Evolutionary conservation across 2,329 filamentous ascomycete genomes (phyloP).

Genomic region (Colletotrichum spaethianum): DNA sequence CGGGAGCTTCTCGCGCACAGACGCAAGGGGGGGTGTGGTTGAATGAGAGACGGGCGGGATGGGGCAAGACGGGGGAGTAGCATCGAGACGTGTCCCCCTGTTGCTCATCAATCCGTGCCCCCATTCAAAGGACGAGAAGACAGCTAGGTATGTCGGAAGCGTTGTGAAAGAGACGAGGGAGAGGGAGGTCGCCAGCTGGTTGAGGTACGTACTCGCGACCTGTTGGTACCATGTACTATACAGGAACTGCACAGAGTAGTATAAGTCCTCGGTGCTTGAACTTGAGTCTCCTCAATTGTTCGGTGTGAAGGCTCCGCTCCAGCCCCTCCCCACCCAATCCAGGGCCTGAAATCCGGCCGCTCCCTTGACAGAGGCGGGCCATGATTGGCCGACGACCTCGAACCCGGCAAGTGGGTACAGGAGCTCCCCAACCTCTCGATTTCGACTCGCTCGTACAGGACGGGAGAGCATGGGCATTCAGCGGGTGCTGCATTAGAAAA

Average conservation of each 20-base stretch:
- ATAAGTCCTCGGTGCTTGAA: neutral
- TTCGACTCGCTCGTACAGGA: constrained; percentile 43
- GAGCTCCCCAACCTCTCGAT: constrained; percentile 53
- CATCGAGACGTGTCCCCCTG: constrained; percentile 23
- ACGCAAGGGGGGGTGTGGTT: constrained; percentile 7
- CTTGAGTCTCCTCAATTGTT: constrained; percentile 4
- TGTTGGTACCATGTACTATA: too few relatives aligned
- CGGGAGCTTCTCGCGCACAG: constrained; percentile 3
- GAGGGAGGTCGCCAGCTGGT: neutral
- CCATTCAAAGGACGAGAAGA: constrained; percentile 4
- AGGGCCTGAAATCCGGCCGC: constrained; percentile 28
- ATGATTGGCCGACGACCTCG: constrained; percentile 33
- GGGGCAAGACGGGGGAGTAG: neutral
- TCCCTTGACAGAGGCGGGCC: constrained; percentile 1
- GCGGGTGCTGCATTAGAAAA: constrained; percentile 27
- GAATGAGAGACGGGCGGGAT: neutral
- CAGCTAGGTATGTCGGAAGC: neutral
- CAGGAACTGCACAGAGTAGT: too few relatives aligned
- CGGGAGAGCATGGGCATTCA: constrained; percentile 32
- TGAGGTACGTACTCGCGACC: neutral
- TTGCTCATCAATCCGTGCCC: constrained; percentile 10
- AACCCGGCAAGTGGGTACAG: constrained; percentile 38
- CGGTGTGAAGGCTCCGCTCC: neutral
- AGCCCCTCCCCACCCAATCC: constrained; percentile 23
- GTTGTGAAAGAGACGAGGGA: neutral